Percentiles rank a stretch among this genome's conserved stretches.
Evolutionary conservation across 2,329 filamentous ascomycete genomes (phyloP).

Genomic region (Cladosporium sp.): DNA sequence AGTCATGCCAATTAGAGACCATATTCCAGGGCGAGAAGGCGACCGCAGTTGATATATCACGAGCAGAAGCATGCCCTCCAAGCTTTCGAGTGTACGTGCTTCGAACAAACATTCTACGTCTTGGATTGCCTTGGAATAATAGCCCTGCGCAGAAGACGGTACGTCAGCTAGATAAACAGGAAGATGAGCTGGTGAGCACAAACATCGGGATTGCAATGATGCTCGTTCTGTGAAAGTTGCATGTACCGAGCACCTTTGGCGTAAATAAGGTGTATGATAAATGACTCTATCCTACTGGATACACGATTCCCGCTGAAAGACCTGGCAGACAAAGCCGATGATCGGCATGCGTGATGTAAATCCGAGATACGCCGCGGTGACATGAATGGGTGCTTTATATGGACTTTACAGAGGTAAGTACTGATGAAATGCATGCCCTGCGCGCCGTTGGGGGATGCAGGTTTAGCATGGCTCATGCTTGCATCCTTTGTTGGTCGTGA

Average conservation of each 20-base stretch:
- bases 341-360: background rate
- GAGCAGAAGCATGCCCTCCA: conserved; percentile 33
- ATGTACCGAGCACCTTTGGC: conserved; percentile 4
- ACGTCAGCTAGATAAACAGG: background rate
- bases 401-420: conserved; percentile 1
- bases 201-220: conserved; percentile 4
- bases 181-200: background rate
- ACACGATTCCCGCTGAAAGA: background rate
- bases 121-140: background rate
- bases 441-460: background rate
- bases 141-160: background rate
- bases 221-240: conserved; percentile 6
- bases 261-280: conserved; percentile 3
- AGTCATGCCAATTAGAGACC: conserved; percentile 39
- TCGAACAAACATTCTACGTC: conserved; percentile 1
- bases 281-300: conserved; percentile 1
- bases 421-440: background rate
- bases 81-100: background rate
- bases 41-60: conserved; percentile 40
- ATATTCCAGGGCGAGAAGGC: conserved; percentile 39
- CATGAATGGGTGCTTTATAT: conserved; percentile 8
- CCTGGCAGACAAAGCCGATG: background rate
- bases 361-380: background rate
- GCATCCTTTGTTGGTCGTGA: background rate
- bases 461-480: background rate